phyloP scores from a whole-genome alignment of 352 stramenopile genomes.

The Globisporangium cystogenes region DNA sequence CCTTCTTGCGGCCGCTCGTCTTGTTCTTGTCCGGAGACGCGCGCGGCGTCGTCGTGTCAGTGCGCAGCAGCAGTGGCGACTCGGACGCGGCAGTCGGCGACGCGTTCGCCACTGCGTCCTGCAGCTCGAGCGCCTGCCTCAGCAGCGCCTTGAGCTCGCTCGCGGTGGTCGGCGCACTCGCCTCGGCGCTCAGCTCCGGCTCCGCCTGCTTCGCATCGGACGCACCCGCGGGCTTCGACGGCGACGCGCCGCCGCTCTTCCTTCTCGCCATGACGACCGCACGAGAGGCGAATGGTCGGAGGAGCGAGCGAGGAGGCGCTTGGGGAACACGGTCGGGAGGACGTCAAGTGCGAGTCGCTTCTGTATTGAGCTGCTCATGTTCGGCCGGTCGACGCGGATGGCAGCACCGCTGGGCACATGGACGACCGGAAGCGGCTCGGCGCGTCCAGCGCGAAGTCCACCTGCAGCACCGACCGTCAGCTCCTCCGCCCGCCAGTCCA shows the following conservation, averaged over 20 bases:
- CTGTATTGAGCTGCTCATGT: neutral
- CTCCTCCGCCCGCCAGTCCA: no score
- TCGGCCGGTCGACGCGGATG: neutral
- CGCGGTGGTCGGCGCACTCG: neutral
- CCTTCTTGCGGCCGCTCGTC: neutral
- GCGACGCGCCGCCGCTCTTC: neutral
- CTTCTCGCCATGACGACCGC: neutral
- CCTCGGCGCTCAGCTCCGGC: neutral
- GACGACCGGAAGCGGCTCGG: slow-evolving; percentile 55
- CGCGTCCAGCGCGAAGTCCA: slow-evolving; percentile 61
- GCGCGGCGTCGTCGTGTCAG: slow-evolving; percentile 9
- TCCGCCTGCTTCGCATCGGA: neutral
- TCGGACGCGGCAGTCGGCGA: slow-evolving; percentile 23
- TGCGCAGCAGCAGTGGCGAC: slow-evolving; percentile 26
- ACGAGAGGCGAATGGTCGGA: neutral
- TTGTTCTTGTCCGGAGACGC: slow-evolving; percentile 10
- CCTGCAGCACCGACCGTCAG: slow-evolving; percentile 17
- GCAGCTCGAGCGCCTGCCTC: slow-evolving; percentile 5
- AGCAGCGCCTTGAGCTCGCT: slow-evolving; percentile 18
- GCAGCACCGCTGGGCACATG: slow-evolving; percentile 45
- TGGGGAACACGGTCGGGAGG: no score
- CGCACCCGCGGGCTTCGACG: no score
- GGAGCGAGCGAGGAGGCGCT: neutral
- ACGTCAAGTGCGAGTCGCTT: no score
- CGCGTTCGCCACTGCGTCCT: slow-evolving; percentile 15